Base-by-base conservation (phyloP, 164 flowering plant species). In the Aristolochia fimbriata region DNA sequence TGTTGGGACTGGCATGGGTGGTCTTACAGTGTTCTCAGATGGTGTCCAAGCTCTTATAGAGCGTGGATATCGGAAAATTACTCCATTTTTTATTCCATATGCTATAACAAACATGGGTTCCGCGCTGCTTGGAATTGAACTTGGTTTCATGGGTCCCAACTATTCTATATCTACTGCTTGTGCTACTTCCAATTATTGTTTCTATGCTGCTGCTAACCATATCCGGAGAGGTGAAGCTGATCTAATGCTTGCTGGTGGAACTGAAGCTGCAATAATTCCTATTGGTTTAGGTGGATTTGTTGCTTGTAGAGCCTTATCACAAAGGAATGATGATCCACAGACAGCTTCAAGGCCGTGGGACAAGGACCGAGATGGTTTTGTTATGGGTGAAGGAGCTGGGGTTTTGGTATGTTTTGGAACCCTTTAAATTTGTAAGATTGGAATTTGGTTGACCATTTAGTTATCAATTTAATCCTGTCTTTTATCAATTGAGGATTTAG, bases 301-400 rank as follows among this genome's bases (percentile, higher is more conserved):
- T 72, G 96, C 98, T 24, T 88, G 98, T 59, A 86, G 98, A 72
- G 98, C 97, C 67, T 70, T 91, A 56, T 91, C 97, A n/a, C 97
- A 91, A 69, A 87, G 97, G 78, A 91, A 91, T 73, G 94, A 85
- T 77, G 98, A 91, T 58, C 98, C 95, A n/a, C 72, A 83, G 77
- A 88, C 92, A 51, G 98, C 98, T 60, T 91, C 98, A 30, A 82
- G 98, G 79, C 98, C 98, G 12, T 92, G 98, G 98, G 96, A 89
- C 68, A 79, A 82, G 65, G 91, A 69, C 30, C 76, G 98, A 55
- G 96, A 87, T 78, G 96, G 96, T n/a, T 89, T 92, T 81, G 95
- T 91, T 49, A 88, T 91, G 94, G 96, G 96, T 56, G 96, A 88
- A 82, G 96, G 96, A 41, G 83, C 94, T 62, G 96, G 96, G 64